These are phyloP conservation scores for Kodamaea arcana DNA, from an alignment of 1,139 yeast genomes.

Conservation along the genomic window DNA sequence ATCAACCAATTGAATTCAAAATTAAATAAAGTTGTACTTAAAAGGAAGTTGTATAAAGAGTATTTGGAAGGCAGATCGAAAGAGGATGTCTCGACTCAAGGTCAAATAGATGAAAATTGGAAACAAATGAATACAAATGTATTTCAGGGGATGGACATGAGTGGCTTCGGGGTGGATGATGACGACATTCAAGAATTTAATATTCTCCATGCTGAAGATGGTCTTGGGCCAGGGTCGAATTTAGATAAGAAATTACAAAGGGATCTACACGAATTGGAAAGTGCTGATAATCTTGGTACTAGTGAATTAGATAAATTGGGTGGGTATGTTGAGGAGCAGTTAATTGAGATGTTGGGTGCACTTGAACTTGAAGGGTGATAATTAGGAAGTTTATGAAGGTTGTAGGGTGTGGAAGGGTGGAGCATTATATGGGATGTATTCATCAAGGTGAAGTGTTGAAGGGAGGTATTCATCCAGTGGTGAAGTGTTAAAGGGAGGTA, in stretches of 20 bases:
- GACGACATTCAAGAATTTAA: constrained; percentile 60
- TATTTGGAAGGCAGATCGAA: constrained; percentile 21
- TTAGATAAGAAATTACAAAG: constrained; percentile 11
- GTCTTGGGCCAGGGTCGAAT: constrained; percentile 5
- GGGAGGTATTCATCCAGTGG: too few species aligned
- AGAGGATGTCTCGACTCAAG: constrained; percentile 18
- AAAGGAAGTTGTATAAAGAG: constrained; percentile 34
- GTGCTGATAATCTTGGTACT: constrained; percentile 11
- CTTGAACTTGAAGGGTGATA: neutral
- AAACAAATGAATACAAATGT: constrained; percentile 41
- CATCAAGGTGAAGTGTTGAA: too few species aligned
- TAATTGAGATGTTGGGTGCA: neutral
- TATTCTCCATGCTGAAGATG: constrained; percentile 20
- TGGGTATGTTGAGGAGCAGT: neutral
- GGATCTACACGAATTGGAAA: constrained; percentile 11
- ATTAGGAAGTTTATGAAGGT: too few species aligned
- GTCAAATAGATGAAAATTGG: constrained; percentile 47
- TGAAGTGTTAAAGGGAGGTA: too few species aligned
- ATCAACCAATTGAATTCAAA: constrained; percentile 28
- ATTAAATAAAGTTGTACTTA: constrained; percentile 25
- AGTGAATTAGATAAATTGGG: constrained; percentile 15
- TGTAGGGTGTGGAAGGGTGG: too few species aligned
- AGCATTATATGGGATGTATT: too few species aligned
- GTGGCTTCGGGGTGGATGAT: constrained; percentile 55
- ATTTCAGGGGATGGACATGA: constrained; percentile 35